Base-by-base conservation (phyloP, 2,329 filamentous ascomycete species). In the Helotiales sp. region DNA sequence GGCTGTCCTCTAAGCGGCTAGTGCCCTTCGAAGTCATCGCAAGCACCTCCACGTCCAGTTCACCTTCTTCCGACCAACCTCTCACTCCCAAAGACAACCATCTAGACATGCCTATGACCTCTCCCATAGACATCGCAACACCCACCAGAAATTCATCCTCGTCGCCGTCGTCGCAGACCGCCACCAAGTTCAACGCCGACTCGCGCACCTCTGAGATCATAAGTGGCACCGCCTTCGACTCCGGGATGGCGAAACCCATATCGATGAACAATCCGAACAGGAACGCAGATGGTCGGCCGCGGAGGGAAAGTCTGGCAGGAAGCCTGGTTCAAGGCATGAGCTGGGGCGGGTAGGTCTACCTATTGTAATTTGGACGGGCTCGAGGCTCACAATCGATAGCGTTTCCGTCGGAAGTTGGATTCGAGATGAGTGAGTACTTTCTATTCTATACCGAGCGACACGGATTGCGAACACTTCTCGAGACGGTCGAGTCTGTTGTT, bases 361-460 rank as follows among this genome's bases (percentile, higher is more conserved):
- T n/a, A n/a, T n/a, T n/a, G n/a, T n/a, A n/a, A n/a, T n/a, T n/a
- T n/a, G n/a, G n/a, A n/a, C n/a, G n/a, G n/a, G n/a, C n/a, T n/a
- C n/a, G n/a, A n/a, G n/a, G n/a, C n/a, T n/a, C n/a, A n/a, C n/a
- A n/a, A n/a, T n/a, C n/a, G n/a, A n/a, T n/a, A n/a, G n/a, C n/a
- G 86, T 96, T 60, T 98, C 93, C 8, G 91, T 98, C 64, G 93
- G 93, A 62, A 98, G 93, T 71, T 98, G 96, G 81, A 95, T 99
- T 74, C 84, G 91, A 74, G 93, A 99, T 77, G 95, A 99, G 95
- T 99, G 86, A 86, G 93, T 88, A 19, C 52, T 55, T 36, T 60
- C 56, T 46, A 51, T 31, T 51, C 52, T 52, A 48, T 33, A 36
- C 25, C 51, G 49, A 44, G 17, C 29, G 59, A 50, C 42, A 50